These are phyloP conservation scores for Rhodotorula sp. DNA, from an alignment of 1,284 basidiomycete genomes.

Conservation along the genomic window DNA sequence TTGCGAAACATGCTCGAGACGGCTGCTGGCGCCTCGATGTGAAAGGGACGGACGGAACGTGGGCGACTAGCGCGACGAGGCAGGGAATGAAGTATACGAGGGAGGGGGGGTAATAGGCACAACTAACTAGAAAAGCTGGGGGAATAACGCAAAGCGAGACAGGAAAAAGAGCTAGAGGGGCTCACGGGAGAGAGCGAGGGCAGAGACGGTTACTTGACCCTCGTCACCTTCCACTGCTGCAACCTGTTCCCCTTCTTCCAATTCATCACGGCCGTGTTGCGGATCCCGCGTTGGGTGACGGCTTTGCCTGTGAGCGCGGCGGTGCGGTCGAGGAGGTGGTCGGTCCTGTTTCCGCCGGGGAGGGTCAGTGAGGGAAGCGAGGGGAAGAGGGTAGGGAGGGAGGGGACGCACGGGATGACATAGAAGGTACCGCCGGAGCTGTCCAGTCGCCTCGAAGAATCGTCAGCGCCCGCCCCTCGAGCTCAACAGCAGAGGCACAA, in stretches of 20 bases:
- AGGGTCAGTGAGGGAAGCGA: too few species aligned
- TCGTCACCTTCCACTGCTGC: background rate
- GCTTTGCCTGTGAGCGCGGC: conserved; percentile 19
- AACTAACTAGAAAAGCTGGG: too few species aligned
- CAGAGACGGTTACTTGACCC: background rate
- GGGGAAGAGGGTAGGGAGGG: too few species aligned
- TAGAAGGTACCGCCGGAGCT: conserved; percentile 23
- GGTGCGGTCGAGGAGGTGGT: conserved; percentile 27
- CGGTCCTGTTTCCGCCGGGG: background rate
- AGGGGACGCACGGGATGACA: conserved; percentile 8
- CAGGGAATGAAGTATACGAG: too few species aligned
- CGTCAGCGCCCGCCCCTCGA: background rate
- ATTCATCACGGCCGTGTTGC: conserved; percentile 3
- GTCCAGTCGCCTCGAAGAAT: background rate
- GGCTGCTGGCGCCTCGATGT: too few species aligned
- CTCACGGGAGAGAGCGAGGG: too few species aligned
- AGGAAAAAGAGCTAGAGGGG: background rate
- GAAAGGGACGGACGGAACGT: too few species aligned
- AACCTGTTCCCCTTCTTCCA: conserved; percentile 9
- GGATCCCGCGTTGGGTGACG: conserved; percentile 9
- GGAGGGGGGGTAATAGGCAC: too few species aligned
- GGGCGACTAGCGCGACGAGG: too few species aligned
- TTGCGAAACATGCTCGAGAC: too few species aligned
- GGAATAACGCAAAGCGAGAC: too few species aligned
- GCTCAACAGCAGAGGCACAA: too few species aligned